Base-by-base conservation (phyloP, 2,329 filamentous ascomycete genomes). In the Pleurostoma richardsiae region DNA sequence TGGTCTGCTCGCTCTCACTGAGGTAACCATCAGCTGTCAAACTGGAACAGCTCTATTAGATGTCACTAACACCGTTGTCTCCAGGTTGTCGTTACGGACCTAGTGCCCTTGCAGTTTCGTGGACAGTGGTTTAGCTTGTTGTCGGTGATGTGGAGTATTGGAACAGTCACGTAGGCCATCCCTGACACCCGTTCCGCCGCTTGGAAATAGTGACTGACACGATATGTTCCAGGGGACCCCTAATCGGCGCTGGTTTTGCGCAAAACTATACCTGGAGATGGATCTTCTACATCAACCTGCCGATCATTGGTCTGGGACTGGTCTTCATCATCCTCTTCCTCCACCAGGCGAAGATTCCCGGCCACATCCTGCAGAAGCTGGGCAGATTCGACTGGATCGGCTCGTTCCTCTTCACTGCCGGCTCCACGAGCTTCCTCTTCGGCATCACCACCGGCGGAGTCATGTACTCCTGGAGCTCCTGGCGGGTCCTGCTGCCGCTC, bases 281-380 rank as follows among this genome's bases (percentile, higher is more conserved):
- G 81, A n/a, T 85, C 42, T 83, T 85, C 57, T 86, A 76, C 72
- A 71, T 83, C 54, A 85, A 85, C 52, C 62, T 83, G 2, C 79
- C 80, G 3, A 74, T 83, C 55, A 68, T 73, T 30, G 76, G 65
- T 2, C 48, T 79, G n/a, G 73, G 72, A 3, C 59, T 66, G 11
- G 52, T 72, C 36, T 60, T 79, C 52, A 64, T 79, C 11, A 43
- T 58, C 30, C 52, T 81, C 28, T 82, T 80, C 61, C 63, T 83
- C 10, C 68, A 71, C n/a, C 66, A 81, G 40, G 69, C 73, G 45
- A 65, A 71, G 44, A 59, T 72, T 6, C 71, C 73, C 1, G 69
- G 66, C 41, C 67, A 68, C n/a, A 62, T 80, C 43, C 27, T 64
- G 2, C 57, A 65, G 29, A 81, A 81, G 53, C 61, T 80, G 4